Percentiles rank a stretch among this genome's conserved stretches.
Evolutionary conservation across 2,329 filamentous ascomycete genomes (phyloP).

Genomic region (Cercospora zeina): DNA sequence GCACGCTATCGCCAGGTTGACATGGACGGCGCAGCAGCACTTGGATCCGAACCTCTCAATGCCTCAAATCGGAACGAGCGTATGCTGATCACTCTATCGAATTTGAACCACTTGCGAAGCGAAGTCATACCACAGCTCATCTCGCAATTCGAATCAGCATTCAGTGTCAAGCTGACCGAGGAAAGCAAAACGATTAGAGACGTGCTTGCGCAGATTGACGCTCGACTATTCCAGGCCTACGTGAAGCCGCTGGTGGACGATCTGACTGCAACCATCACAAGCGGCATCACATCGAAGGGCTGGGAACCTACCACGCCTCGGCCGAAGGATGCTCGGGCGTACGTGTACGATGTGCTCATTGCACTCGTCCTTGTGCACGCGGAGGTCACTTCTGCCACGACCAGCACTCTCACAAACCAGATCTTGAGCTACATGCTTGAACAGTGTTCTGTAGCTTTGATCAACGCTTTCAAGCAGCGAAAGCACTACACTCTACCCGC

Average conservation of each 20-base stretch:
- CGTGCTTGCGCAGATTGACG: slow-evolving; percentile 85
- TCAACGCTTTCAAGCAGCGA: slow-evolving; percentile 70
- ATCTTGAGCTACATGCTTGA: slow-evolving; percentile 87
- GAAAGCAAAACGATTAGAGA: slow-evolving; percentile 90
- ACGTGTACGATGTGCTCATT: slow-evolving; percentile 85
- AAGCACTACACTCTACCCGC: slow-evolving; percentile 70
- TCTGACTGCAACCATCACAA: slow-evolving; percentile 68
- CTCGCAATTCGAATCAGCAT: slow-evolving; percentile 87
- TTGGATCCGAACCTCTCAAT: slow-evolving; percentile 53
- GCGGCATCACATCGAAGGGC: slow-evolving; percentile 67
- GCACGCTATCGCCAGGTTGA: slow-evolving; percentile 25
- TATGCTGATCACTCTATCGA: slow-evolving; percentile 90
- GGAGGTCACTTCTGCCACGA: slow-evolving; percentile 46
- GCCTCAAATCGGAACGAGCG: slow-evolving; percentile 60
- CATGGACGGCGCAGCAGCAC: slow-evolving; percentile 41
- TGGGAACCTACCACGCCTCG: slow-evolving; percentile 57
- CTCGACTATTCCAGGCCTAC: slow-evolving; percentile 88
- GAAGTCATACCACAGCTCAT: slow-evolving; percentile 87
- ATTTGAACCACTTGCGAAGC: slow-evolving; percentile 78
- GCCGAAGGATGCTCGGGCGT: slow-evolving; percentile 77
- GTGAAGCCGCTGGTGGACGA: slow-evolving; percentile 71
- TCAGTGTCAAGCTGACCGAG: slow-evolving; percentile 90
- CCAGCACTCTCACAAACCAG: slow-evolving; percentile 71
- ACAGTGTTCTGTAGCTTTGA: slow-evolving; percentile 74
- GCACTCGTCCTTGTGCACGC: slow-evolving; percentile 87